Evolutionary conservation across 2,329 filamentous ascomycete species (phyloP), one percentile per base, ranked within the genome.

Genomic region (Aspergillus clavatus): DNA sequence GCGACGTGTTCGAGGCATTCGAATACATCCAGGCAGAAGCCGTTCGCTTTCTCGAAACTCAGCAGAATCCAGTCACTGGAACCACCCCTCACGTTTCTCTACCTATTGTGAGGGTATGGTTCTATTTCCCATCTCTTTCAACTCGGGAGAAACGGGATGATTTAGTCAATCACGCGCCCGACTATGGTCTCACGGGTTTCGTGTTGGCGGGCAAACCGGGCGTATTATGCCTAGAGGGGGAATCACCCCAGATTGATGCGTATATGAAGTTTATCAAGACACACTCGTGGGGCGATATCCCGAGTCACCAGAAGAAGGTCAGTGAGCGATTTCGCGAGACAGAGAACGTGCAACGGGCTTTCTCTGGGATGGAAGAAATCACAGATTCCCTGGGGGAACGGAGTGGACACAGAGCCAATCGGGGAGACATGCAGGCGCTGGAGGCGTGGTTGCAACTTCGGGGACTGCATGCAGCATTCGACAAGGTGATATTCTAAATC

Each of bases 241-340:
- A 43, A 0, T 74, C 76, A 0, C 39, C 54, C 6, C 58, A 67
- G 21, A 72, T 82, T 2, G 79, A 82, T 45, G 73, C 72, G 7
- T 82, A 80, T 52, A 82, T 82, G 80, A 75, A 71, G 22, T 81
- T 78, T 45, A 82, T 82, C 64, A 81, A 81, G 62, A 82, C 78
- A 5, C 75, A 81, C 52, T 80, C 76, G 42, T 82, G 80, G 80
- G 75, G 78, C 0, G 79, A 82, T 58, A 82, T 82, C 5, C 80
- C 80, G 0, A 71, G 76, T 14, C 72, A 80, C 46, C 80, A 82
- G 50, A 82, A 82, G 52, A 82, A 82, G 53, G 79, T 82, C 28
- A 80, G 75, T 56, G 80, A 82, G 64, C 61, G 61, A 7, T 66
- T 60, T 45, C 57, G 63, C 3, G 57, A 66, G 47, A 63, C 24